A percentile compares a stretch with the other conserved stretches of the same genome.
These are phyloP conservation scores for Suillus occidentalis DNA, from an alignment of 768 basidiomycete genomes.

Conservation along the genomic window DNA sequence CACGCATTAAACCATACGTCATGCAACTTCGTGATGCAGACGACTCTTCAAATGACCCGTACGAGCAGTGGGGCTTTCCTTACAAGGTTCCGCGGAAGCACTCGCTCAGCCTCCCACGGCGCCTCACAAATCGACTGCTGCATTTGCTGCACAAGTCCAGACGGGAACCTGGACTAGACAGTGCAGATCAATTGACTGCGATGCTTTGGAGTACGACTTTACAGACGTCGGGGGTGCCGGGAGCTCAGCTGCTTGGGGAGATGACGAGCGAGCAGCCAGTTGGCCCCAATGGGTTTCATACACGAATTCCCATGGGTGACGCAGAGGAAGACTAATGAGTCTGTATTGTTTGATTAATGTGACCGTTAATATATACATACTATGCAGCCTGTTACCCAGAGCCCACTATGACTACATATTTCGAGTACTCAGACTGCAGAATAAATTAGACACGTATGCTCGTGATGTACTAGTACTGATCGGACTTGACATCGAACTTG, in stretches of 20 bases:
- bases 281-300: constrained; percentile 1
- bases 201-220: background rate
- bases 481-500: too few relatives aligned
- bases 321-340: background rate
- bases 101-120: background rate
- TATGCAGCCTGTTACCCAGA: background rate
- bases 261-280: background rate
- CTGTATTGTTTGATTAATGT: background rate
- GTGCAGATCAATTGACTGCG: background rate
- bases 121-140: background rate
- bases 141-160: background rate
- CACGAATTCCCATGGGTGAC: background rate
- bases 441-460: background rate
- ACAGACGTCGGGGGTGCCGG: background rate
- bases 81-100: background rate
- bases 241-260: background rate
- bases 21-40: background rate
- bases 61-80: constrained; percentile 1
- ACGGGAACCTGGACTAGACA: background rate
- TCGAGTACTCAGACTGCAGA: too few relatives aligned
- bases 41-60: background rate
- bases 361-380: background rate
- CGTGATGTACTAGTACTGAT: background rate
- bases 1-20: background rate
- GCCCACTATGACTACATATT: too few relatives aligned